A percentile compares a stretch with the other conserved stretches of the same genome.
These are phyloP conservation scores for Verbena officinalis DNA, from an alignment of 257 asterid genomes.

Conservation along the genomic window DNA sequence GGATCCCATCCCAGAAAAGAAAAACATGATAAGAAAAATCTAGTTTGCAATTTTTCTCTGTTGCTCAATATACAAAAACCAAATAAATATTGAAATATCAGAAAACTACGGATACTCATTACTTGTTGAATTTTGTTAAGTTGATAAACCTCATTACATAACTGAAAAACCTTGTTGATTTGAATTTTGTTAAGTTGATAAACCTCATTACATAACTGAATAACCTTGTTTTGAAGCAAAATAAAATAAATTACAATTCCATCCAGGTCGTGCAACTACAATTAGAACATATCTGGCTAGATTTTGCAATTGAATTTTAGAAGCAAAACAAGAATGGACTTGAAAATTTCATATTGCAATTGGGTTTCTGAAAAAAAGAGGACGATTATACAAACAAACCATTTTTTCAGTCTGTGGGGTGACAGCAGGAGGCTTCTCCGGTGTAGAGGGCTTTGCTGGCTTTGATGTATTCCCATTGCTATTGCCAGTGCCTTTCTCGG, in stretches of 20 bases:
- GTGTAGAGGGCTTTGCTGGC: constrained; percentile 40
- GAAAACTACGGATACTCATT: constrained; percentile 3
- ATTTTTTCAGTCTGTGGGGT: constrained; percentile 44
- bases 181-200: background rate
- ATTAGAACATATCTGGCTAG: background rate
- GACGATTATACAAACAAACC: constrained; percentile 35
- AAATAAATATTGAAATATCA: background rate
- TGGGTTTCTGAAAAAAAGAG: constrained; percentile 2
- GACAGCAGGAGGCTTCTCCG: constrained; percentile 58
- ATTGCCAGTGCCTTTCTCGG: constrained; percentile 58
- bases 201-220: background rate
- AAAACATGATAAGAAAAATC: constrained; percentile 10
- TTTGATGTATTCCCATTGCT: constrained; percentile 55
- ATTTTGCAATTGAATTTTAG: background rate
- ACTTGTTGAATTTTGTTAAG: constrained; percentile 1
- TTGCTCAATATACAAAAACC: constrained; percentile 18
- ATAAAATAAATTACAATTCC: background rate
- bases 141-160: background rate
- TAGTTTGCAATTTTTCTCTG: constrained; percentile 6
- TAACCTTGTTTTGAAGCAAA: background rate
- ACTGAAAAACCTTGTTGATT: constrained; percentile 1
- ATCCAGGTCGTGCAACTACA: background rate
- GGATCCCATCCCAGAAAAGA: constrained; percentile 18
- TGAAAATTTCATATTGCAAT: background rate
- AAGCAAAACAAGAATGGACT: constrained; percentile 25